phyloP scores from a whole-genome alignment of 2,329 filamentous ascomycete species.

The Xylaria sp. region DNA sequence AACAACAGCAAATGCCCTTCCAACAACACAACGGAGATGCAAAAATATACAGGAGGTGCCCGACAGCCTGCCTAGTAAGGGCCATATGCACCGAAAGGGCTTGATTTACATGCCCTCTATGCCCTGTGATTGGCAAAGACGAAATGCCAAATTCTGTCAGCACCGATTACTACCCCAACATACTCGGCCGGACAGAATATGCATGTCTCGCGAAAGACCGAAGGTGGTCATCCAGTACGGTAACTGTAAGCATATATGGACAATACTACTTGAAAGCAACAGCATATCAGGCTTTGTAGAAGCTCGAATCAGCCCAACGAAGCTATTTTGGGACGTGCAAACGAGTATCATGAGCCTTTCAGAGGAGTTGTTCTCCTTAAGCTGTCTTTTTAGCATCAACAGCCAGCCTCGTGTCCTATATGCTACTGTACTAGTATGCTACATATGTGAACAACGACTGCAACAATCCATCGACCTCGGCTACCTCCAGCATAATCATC shows the following conservation, averaged over 20 bases:
- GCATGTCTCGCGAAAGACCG: constrained; percentile 40
- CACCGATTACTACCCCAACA: constrained; percentile 24
- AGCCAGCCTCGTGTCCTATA: constrained; percentile 10
- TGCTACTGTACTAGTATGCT: neutral
- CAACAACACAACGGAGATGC: constrained; percentile 12
- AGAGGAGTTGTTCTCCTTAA: constrained; percentile 13
- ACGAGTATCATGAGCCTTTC: constrained; percentile 16
- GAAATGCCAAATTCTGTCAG: constrained; percentile 14
- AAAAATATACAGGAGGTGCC: constrained; percentile 19
- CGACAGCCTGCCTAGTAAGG: constrained; percentile 26
- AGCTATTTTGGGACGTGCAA: constrained; percentile 30
- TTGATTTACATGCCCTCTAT: neutral
- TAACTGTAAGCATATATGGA: constrained; percentile 15
- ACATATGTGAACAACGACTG: constrained; percentile 8
- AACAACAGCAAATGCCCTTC: neutral
- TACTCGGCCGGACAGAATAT: constrained; percentile 29
- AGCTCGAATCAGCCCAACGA: constrained; percentile 5
- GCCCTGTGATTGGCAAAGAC: constrained; percentile 22
- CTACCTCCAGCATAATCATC: constrained; percentile 10
- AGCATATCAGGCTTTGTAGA: neutral
- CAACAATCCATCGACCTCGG: constrained; percentile 25
- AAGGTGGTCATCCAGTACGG: constrained; percentile 22
- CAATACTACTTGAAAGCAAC: constrained; percentile 11
- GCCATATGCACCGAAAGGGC: constrained; percentile 5
- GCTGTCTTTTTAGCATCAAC: constrained; percentile 26